Percentiles rank a stretch among this genome's conserved stretches.
Conservation (phyloP, 805 yeast genomes). For the Candida yuanshanica region DNA sequence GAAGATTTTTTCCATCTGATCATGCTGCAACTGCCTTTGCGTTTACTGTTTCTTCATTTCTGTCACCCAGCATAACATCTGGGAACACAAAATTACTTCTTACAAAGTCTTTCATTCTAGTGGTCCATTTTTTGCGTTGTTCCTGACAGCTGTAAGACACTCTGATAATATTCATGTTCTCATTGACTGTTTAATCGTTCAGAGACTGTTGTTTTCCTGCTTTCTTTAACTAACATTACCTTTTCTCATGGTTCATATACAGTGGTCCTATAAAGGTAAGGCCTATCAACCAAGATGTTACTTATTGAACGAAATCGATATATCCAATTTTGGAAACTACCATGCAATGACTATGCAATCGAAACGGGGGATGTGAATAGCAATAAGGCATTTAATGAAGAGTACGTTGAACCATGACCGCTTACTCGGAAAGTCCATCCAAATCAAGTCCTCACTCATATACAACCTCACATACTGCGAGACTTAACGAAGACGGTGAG, state of each 20-base stretch:
- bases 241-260: slow-evolving; percentile 33
- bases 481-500: not conserved
- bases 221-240: slow-evolving; percentile 32
- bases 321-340: slow-evolving; percentile 29
- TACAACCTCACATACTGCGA: not conserved
- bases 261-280: slow-evolving; percentile 28
- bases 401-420: too few relatives aligned
- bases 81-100: slow-evolving; percentile 32
- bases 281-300: slow-evolving; percentile 41
- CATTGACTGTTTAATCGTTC: slow-evolving; percentile 35
- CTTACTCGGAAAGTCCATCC: not conserved
- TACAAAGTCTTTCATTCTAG: slow-evolving; percentile 28
- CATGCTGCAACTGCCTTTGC: slow-evolving; percentile 49
- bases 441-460: not conserved
- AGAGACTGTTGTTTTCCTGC: slow-evolving; percentile 32
- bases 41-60: slow-evolving; percentile 30
- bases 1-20: slow-evolving; percentile 54
- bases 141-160: slow-evolving; percentile 35
- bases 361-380: too few relatives aligned
- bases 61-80: slow-evolving; percentile 29
- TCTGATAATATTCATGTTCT: slow-evolving; percentile 44
- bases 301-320: slow-evolving; percentile 24
- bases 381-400: too few relatives aligned
- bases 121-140: slow-evolving; percentile 32
- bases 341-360: slow-evolving; percentile 23